phyloP scores from a whole-genome alignment of 2,329 filamentous ascomycete genomes.

The Moelleriella libera region DNA sequence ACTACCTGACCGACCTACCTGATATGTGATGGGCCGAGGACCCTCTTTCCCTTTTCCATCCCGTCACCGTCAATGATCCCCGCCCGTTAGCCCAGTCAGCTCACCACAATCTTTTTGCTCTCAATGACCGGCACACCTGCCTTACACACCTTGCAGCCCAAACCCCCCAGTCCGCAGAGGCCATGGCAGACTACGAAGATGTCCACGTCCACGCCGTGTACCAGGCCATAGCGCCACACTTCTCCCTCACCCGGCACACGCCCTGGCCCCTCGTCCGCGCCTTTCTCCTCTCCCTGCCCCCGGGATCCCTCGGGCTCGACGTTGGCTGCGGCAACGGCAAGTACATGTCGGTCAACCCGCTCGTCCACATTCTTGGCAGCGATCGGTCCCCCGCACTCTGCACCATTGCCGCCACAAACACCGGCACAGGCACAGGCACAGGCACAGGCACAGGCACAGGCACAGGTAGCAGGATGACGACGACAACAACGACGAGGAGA shows the following conservation, averaged over 20 bases:
- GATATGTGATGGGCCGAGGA: too few species aligned
- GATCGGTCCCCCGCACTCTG: slow-evolving; percentile 58
- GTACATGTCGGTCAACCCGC: slow-evolving; percentile 68
- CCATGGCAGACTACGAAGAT: slow-evolving; percentile 57
- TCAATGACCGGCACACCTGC: too few species aligned
- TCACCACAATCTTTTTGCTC: too few species aligned
- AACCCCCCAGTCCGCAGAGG: slow-evolving; percentile 8
- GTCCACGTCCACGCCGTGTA: slow-evolving; percentile 87
- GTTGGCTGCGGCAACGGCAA: slow-evolving; percentile 96
- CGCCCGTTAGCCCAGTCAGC: too few species aligned
- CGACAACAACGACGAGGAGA: too few species aligned
- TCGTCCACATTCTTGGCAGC: slow-evolving; percentile 68
- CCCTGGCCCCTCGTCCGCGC: slow-evolving; percentile 84
- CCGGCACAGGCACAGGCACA: slow-evolving; percentile 47
- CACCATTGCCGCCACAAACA: slow-evolving; percentile 27
- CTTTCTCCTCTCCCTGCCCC: slow-evolving; percentile 52
- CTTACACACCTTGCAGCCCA: too few species aligned
- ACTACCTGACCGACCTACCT: too few species aligned
- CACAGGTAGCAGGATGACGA: too few species aligned
- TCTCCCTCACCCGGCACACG: slow-evolving; percentile 65
- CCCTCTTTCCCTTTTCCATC: too few species aligned
- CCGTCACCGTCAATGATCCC: too few species aligned
- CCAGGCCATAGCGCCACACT: slow-evolving; percentile 72
- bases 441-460: too few species aligned
- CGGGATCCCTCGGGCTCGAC: slow-evolving; percentile 73